Conservation (phyloP, 495 filamentous ascomycete species). For the Tuber calosporum region DNA sequence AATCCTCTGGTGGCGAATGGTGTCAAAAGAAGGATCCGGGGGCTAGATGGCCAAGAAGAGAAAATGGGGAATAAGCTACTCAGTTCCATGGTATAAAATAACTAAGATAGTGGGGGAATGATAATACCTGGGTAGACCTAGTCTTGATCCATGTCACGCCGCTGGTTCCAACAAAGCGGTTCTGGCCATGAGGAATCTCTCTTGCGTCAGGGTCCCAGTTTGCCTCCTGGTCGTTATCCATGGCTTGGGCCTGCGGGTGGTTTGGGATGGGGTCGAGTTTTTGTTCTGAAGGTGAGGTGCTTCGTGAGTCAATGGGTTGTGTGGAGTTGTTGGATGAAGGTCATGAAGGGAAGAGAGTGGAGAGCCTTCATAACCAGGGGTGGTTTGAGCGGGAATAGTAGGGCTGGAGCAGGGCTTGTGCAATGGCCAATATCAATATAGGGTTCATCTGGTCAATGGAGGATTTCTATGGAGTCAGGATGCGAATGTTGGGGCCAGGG, state of each 20-base stretch:
- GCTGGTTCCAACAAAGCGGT: neutral
- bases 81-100: neutral
- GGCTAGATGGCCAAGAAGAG: neutral
- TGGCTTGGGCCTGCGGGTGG: neutral
- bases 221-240: neutral
- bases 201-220: neutral
- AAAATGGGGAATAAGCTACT: neutral
- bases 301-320: fast-evolving
- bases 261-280: neutral
- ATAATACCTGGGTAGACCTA: neutral
- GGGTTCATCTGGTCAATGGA: no score
- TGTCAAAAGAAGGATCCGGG: neutral
- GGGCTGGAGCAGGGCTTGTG: no score
- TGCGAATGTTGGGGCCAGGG: no score
- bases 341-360: no score
- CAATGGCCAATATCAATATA: no score
- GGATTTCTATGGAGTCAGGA: no score
- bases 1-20: neutral
- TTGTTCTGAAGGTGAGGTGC: neutral
- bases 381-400: no score
- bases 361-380: no score
- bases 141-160: neutral
- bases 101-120: neutral
- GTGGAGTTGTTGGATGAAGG: no score
- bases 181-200: neutral